Percentiles rank a stretch among this genome's conserved stretches.
These are phyloP conservation scores for Globisporangium paroecandrum DNA, from an alignment of 352 stramenopile species.

Conservation along the genomic window DNA sequence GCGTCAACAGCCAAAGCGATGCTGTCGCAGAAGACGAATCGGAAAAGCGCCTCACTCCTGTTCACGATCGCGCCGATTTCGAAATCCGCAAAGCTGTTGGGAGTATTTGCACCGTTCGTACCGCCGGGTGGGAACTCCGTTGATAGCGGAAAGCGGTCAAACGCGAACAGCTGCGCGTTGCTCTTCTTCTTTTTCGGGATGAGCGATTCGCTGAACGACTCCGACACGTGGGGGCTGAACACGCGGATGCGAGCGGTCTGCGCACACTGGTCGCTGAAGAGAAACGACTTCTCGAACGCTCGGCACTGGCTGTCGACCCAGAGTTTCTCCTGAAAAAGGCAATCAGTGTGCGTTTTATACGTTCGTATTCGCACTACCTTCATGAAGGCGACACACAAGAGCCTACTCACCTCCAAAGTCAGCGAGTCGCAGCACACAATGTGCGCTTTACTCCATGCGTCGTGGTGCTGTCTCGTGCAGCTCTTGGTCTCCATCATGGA, in stretches of 20 bases:
- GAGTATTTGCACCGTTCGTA: neutral
- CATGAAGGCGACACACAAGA: neutral
- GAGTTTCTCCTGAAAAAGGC: slow-evolving; percentile 11
- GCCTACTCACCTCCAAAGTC: slow-evolving; percentile 7
- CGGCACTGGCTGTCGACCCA: slow-evolving; percentile 26
- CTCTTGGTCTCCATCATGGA: neutral
- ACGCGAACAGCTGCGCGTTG: slow-evolving; percentile 13
- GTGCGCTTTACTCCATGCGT: slow-evolving; percentile 2
- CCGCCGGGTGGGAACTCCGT: neutral
- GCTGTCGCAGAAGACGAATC: slow-evolving; percentile 7
- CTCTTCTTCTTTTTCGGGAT: slow-evolving; percentile 9
- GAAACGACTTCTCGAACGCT: slow-evolving; percentile 20
- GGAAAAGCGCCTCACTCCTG: neutral
- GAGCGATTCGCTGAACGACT: slow-evolving; percentile 20
- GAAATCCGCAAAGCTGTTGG: slow-evolving; percentile 12
- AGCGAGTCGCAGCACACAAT: slow-evolving; percentile 16
- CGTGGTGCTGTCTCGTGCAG: slow-evolving; percentile 1
- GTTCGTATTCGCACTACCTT: neutral
- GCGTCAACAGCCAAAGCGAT: slow-evolving; percentile 4
- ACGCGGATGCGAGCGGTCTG: neutral
- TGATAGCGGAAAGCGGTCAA: slow-evolving; percentile 21
- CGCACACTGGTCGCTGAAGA: slow-evolving; percentile 9
- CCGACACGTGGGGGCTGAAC: slow-evolving; percentile 20
- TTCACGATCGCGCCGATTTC: slow-evolving; percentile 7
- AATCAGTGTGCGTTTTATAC: neutral